Evolutionary conservation across 352 stramenopile species (phyloP), one percentile per base, ranked within the genome.

Genomic region (Phytopythium sindhum): DNA sequence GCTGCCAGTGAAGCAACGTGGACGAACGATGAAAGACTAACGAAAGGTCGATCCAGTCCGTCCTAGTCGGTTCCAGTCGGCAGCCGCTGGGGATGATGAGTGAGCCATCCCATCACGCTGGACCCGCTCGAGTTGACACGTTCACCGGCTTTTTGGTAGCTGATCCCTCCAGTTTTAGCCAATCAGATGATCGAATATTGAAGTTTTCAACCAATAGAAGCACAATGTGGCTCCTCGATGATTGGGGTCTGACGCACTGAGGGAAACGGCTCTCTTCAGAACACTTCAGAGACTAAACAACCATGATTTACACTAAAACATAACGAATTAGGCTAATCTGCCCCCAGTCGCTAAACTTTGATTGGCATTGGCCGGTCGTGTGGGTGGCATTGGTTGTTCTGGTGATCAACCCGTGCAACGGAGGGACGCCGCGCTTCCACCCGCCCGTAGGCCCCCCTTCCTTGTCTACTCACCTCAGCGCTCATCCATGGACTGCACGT

Each of bases 401-500:
- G 41, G 15, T 47, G 14, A 47, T 47, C 41, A 47, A 21, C 41
- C 5, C 17, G 41, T 19, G 44, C 44, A 29, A 1, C 23, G 44
- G n/a, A 51, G 21, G 44, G 7, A 51, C 44, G 11, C 44, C n/a
- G n/a, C 11, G 37, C 10, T 19, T 42, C 11, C 37, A 45, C 42
- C 23, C 53, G 53, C 21, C 31, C 31, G 28, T 17, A 48, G 33
- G 26, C 10, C 23, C 42, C 54, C 29, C 35, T 45, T 12, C n/a
- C 23, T 21, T 9, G 23, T 35, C 15, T 29, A 44, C 21, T 17
- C 8, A 26, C 29, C 52, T 47, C 12, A 37, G 41, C 37, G 45
- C 35, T 14, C 41, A 47, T 55, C 14, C 48, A 90, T 90, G 81
- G 79, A 90, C 75, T 90, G 81, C 70, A 88, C 70, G 74, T 87